Evolutionary conservation across 2,329 filamentous ascomycete species (phyloP), one percentile per base, ranked within the genome.

Genomic region (Onygenales sp.): DNA sequence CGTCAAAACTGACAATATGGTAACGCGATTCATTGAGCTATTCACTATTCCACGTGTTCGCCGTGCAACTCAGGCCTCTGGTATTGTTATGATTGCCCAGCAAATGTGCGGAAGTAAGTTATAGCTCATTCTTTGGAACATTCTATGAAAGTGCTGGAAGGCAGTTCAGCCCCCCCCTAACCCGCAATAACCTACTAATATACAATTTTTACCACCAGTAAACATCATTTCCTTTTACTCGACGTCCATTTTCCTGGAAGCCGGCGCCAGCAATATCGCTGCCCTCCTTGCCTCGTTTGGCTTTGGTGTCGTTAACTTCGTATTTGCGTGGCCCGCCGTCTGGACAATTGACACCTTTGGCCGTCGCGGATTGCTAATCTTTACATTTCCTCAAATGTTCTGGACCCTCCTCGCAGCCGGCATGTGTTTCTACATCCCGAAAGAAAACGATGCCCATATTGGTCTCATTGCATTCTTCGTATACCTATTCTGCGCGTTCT

Each of bases 161-260:
- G n/a, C 27, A 21, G 2, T 27, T 27, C 21, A 27, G 3, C 21
- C 5, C 21, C 21, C 21, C 21, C 21, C 21, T 27, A 27, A 27
- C 21, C 4, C n/a, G 32, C 6, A 53, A 39, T 49, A 45, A 32
- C 31, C 34, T 43, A 42, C 32, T 10, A 21, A 50, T 44, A 13
- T 42, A 10, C 31, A 32, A 27, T 21, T 36, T 32, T 11, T 42
- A 53, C 10, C 46, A 48, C 21, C 34, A 59, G 78, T 85, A 67
- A 85, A 86, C 62, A 85, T 87, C 52, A 85, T 87, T 51, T 82
- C 83, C 3, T 87, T 87, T 66, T 88, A 88, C 66, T 84, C 80
- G 1, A 81, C 82, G 17, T 61, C 61, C 3, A 68, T 68, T 40
- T 62, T 68, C 43, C 52, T 63, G 27, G 36, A 57, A 3, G 58